phyloP scores from a whole-genome alignment of 2,329 filamentous ascomycete genomes.

The Monosporascus sp. region DNA sequence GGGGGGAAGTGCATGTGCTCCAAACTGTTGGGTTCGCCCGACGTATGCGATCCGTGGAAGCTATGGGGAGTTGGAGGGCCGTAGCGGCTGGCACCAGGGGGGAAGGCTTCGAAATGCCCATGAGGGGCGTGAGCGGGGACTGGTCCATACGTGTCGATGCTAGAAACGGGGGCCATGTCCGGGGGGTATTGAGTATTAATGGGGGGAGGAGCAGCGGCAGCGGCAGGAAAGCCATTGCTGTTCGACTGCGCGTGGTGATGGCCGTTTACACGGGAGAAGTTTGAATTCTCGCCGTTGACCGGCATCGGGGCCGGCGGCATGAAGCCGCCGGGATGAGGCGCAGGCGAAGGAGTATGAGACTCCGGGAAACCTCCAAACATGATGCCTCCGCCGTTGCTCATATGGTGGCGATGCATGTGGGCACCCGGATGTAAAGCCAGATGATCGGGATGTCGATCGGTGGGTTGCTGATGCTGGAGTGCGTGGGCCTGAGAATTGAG shows the following conservation, averaged over 20 bases:
- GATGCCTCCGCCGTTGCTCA: constrained; percentile 46
- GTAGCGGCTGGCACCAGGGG: constrained; percentile 31
- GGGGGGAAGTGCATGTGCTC: constrained; percentile 31
- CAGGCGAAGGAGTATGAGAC: constrained; percentile 55
- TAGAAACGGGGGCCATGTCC: constrained; percentile 18
- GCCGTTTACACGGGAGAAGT: constrained; percentile 17
- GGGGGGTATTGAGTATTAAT: constrained; percentile 21
- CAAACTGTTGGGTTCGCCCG: constrained; percentile 37
- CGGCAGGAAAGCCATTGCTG: constrained; percentile 18
- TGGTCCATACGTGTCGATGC: constrained; percentile 20
- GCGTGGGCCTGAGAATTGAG: constrained; percentile 12
- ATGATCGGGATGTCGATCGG: constrained; percentile 15
- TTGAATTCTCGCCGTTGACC: constrained; percentile 19
- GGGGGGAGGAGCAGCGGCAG: constrained; percentile 2
- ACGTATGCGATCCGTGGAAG: constrained; percentile 57
- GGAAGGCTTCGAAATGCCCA: constrained; percentile 26
- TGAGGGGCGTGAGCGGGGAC: constrained; percentile 18
- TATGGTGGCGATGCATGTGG: constrained; percentile 27
- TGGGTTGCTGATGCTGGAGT: constrained; percentile 13
- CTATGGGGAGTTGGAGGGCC: constrained; percentile 54
- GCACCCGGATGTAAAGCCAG: constrained; percentile 19
- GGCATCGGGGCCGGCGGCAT: constrained; percentile 37
- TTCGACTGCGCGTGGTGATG: constrained; percentile 22
- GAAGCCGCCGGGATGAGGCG: constrained; percentile 41
- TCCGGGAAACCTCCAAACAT: constrained; percentile 50